Evolutionary conservation across 345 rosid species (phyloP).

Genomic region (Sisymbrium altissimum): DNA sequence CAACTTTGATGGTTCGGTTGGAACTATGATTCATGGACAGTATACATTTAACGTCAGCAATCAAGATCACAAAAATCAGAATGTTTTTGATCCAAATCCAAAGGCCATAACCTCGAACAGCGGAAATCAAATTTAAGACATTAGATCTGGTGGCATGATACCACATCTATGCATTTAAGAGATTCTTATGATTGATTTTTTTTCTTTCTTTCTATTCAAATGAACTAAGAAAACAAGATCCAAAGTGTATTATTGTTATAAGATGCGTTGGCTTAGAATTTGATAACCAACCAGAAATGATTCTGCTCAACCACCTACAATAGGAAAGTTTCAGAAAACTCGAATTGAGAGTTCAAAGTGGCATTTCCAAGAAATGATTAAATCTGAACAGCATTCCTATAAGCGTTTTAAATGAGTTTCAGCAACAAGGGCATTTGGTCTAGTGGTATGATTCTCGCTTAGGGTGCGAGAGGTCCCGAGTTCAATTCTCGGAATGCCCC

Average conservation of each 20-base stretch:
- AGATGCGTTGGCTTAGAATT: background rate
- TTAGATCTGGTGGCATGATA: background rate
- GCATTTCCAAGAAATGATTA: background rate
- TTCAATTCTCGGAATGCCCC: constrained; percentile 87
- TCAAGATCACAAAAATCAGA: background rate
- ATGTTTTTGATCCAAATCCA: constrained; percentile 6
- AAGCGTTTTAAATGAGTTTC: background rate
- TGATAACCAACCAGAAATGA: background rate
- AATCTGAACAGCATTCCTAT: background rate
- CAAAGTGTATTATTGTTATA: background rate
- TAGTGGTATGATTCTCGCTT: constrained; percentile 92
- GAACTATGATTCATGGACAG: background rate
- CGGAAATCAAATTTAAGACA: background rate
- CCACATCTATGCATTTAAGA: background rate
- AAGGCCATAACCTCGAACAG: background rate
- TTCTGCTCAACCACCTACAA: background rate
- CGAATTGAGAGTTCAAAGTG: background rate
- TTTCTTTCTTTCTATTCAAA: background rate
- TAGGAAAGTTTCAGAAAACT: background rate
- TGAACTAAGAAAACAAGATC: background rate
- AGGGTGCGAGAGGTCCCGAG: constrained; percentile 93
- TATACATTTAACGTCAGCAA: background rate
- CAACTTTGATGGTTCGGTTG: background rate
- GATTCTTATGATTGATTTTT: background rate
- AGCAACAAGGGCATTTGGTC: constrained; percentile 70